Evolutionary conservation across 1,284 basidiomycete species (phyloP).

Genomic region (Apiotrichum montevideense): DNA sequence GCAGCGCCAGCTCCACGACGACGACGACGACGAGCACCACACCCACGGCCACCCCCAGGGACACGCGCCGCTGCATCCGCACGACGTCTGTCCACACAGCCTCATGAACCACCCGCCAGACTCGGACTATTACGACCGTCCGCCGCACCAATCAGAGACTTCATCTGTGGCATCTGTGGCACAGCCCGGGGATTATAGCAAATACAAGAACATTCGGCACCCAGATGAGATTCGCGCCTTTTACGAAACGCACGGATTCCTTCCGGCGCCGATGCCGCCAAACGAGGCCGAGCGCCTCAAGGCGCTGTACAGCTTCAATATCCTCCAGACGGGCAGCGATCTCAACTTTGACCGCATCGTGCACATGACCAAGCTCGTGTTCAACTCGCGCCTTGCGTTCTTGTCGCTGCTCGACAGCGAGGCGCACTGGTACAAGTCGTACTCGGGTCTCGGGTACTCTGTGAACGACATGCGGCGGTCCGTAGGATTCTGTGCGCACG

Average conservation of each 20-base stretch:
- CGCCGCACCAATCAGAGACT: too few species aligned
- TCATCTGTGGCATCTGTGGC: too few species aligned
- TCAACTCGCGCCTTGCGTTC: constrained; percentile 73
- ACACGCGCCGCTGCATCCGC: too few species aligned
- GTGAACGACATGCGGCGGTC: background rate
- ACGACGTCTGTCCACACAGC: too few species aligned
- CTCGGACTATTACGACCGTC: too few species aligned
- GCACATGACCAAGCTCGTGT: constrained; percentile 82
- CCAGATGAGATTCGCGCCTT: background rate
- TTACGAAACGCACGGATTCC: constrained; percentile 53
- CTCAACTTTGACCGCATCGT: constrained; percentile 88
- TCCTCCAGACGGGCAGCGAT: constrained; percentile 76
- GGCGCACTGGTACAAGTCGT: constrained; percentile 80
- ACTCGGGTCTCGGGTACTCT: constrained; percentile 57
- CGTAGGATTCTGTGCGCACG: constrained; percentile 11
- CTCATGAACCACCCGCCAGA: too few species aligned
- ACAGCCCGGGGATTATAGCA: too few species aligned
- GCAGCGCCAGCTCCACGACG: too few species aligned
- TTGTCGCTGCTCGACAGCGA: constrained; percentile 76
- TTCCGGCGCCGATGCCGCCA: constrained; percentile 71
- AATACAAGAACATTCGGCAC: background rate
- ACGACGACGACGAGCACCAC: too few species aligned
- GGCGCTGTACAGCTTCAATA: constrained; percentile 75
- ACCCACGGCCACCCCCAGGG: too few species aligned
- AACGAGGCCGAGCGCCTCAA: constrained; percentile 71